phyloP scores from a whole-genome alignment of 2,329 filamentous ascomycete species.

The Claviceps quebecensis region DNA sequence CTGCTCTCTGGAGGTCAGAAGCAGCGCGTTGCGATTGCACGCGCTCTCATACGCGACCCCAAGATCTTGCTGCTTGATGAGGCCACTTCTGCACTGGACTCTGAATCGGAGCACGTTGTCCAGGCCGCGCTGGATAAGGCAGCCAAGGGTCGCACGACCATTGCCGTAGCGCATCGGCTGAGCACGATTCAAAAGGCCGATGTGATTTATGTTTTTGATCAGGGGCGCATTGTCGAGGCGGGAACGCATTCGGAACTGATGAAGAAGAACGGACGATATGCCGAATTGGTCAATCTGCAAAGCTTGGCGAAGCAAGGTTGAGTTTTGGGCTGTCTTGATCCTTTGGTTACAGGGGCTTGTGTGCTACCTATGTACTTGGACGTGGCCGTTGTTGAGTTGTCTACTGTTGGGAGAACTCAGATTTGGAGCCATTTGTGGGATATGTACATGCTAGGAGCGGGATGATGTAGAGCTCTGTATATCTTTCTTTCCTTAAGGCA shows the following conservation, averaged over 20 bases:
- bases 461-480: no score
- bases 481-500: no score
- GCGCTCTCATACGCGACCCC: slow-evolving; percentile 80
- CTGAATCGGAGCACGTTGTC: slow-evolving; percentile 64
- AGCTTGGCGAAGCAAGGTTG: slow-evolving; percentile 48
- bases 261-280: slow-evolving; percentile 56
- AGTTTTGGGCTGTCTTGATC: background rate
- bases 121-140: slow-evolving; percentile 71
- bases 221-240: slow-evolving; percentile 70
- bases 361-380: no score
- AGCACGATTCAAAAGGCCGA: slow-evolving; percentile 92
- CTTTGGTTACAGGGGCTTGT: no score
- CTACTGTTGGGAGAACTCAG: no score
- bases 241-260: slow-evolving; percentile 67
- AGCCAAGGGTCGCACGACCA: slow-evolving; percentile 73
- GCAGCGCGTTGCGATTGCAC: slow-evolving; percentile 85
- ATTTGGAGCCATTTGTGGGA: no score
- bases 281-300: slow-evolving; percentile 68
- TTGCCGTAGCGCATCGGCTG: slow-evolving; percentile 84
- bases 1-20: slow-evolving; percentile 86
- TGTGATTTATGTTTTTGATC: slow-evolving; percentile 91
- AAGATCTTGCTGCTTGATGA: slow-evolving; percentile 76
- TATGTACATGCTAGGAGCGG: no score
- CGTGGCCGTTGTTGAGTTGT: no score
- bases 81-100: slow-evolving; percentile 65